A percentile compares a stretch with the other conserved stretches of the same genome.
Evolutionary conservation across 805 yeast genomes (phyloP).

Genomic region (Metschnikowia kunwiensis): DNA sequence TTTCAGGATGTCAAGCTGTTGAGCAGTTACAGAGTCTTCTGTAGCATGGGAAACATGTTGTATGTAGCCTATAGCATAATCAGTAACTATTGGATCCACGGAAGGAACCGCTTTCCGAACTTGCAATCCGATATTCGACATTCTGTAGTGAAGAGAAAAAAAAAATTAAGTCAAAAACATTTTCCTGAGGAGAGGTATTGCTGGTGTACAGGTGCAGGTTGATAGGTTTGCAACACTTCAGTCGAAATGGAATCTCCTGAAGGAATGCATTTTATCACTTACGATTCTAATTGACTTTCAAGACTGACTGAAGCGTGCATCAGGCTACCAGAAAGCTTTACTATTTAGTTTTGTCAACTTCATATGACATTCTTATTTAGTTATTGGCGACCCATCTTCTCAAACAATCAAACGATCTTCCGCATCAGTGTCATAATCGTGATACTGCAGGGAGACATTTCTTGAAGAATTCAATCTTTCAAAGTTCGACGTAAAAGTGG

Average conservation of each 20-base stretch:
- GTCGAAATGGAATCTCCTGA: too few species aligned
- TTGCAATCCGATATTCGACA: slow-evolving; percentile 48
- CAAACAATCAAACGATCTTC: slow-evolving; percentile 32
- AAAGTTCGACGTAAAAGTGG: slow-evolving; percentile 20
- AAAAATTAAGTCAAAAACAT: too few species aligned
- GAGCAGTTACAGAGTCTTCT: slow-evolving; percentile 77
- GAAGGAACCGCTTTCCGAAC: slow-evolving; percentile 84
- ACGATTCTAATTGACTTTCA: too few species aligned
- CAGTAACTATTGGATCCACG: slow-evolving; percentile 81
- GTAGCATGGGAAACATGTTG: slow-evolving; percentile 76
- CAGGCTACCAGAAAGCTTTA: too few species aligned
- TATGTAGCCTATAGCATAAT: slow-evolving; percentile 89
- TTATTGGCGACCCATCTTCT: too few species aligned
- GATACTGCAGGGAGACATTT: slow-evolving; percentile 31
- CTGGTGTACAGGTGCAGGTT: slow-evolving; percentile 7
- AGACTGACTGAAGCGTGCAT: too few species aligned
- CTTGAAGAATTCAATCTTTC: slow-evolving; percentile 13
- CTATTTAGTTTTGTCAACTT: too few species aligned
- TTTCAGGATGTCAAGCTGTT: slow-evolving; percentile 58
- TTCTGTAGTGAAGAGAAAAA: too few species aligned
- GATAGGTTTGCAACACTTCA: too few species aligned
- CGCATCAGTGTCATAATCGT: slow-evolving; percentile 35
- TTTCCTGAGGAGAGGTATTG: background rate
- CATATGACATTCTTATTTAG: too few species aligned
- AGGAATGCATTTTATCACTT: too few species aligned